Base-by-base conservation (phyloP, 257 asterid species). In the Solanum infundibuliforme region DNA sequence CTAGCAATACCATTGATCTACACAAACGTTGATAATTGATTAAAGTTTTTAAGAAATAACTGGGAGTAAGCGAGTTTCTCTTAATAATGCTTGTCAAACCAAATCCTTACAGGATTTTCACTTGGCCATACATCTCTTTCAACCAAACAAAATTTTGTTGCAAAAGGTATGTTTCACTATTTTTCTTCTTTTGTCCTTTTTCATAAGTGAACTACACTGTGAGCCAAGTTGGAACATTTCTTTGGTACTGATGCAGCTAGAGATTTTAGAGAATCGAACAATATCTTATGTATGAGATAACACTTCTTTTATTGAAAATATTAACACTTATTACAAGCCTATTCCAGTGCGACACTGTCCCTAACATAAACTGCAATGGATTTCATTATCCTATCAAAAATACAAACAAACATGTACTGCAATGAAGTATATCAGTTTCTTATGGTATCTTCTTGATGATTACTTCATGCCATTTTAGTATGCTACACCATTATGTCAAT, bases 111-210 rank as follows among this genome's bases (percentile, higher is more conserved):
- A 97, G 99, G 99, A 90, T 92, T 92, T 88, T 98, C 98, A 76
- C 94, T 93, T 89, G 99, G 98, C 87, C 98, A 92, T 86, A 90
- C 94, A 27, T 91, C 98, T 93, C 92, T 93, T 94, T 92, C 98
- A 86, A 90, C 98, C 90, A 95, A 93, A 92, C 98, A 95, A 95
- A 91, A 94, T 92, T 92, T 93, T 92, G 94, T 92, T 86, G 94
- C 95, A 32, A 97, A 97, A 95, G 99, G 99, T 97, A 93, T 92
- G 96, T 89, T 46, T 46, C 68, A 46, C 41, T 29, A 81, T 81
- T 5, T 84, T 91, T 91, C 87, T 89, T 62, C 55, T 89, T 88
- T 83, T 68, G 43, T 43, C 31, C 39, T 3, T 88, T 32, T 87
- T 83, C 71, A 52, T 41, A 69, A 81, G 58, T 76, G 43, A 89